Percentiles rank a stretch among this genome's conserved stretches.
Evolutionary conservation across 1,139 yeast genomes (phyloP).

Genomic region (Suhomyces kunorum): DNA sequence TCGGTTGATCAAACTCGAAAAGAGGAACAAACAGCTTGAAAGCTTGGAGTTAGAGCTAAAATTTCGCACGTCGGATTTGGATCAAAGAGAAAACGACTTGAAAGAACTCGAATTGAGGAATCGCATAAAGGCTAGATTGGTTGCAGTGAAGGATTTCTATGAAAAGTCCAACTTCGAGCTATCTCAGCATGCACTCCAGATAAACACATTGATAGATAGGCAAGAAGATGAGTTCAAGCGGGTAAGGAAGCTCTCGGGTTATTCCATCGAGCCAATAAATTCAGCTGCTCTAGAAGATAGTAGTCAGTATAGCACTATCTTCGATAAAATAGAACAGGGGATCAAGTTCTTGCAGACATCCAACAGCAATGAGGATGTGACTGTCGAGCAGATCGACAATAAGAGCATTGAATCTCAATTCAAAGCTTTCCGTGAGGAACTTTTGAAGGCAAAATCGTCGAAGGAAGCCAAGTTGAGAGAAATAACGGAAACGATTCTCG

Average conservation of each 20-base stretch:
- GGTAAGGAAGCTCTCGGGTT: constrained; percentile 10
- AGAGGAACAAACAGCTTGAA: constrained; percentile 9
- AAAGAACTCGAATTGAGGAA: constrained; percentile 3
- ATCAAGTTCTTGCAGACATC: constrained; percentile 9
- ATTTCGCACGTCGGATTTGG: constrained; percentile 9
- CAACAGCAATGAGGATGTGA: constrained; percentile 6
- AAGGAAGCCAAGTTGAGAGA: constrained; percentile 14
- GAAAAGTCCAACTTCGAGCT: constrained; percentile 13
- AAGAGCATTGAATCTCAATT: constrained; percentile 10
- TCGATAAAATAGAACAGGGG: constrained; percentile 15
- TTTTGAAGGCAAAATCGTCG: constrained; percentile 11
- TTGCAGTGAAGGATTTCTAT: constrained; percentile 14
- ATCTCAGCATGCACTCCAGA: constrained; percentile 14
- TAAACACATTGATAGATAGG: constrained; percentile 14
- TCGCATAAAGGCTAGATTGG: constrained; percentile 10
- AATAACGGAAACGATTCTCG: constrained; percentile 13
- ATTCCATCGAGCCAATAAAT: constrained; percentile 8
- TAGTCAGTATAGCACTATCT: constrained; percentile 11
- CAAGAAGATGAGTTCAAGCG: constrained; percentile 14
- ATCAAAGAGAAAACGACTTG: constrained; percentile 11
- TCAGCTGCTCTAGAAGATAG: not conserved
- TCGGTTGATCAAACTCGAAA: constrained; percentile 3
- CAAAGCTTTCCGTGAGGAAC: constrained; percentile 11
- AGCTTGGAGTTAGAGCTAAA: constrained; percentile 11
- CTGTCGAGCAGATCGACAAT: constrained; percentile 7